Evolutionary conservation across 345 rosid genomes (phyloP), one percentile per base, ranked within the genome.

Genomic region (Gossypium raimondii): DNA sequence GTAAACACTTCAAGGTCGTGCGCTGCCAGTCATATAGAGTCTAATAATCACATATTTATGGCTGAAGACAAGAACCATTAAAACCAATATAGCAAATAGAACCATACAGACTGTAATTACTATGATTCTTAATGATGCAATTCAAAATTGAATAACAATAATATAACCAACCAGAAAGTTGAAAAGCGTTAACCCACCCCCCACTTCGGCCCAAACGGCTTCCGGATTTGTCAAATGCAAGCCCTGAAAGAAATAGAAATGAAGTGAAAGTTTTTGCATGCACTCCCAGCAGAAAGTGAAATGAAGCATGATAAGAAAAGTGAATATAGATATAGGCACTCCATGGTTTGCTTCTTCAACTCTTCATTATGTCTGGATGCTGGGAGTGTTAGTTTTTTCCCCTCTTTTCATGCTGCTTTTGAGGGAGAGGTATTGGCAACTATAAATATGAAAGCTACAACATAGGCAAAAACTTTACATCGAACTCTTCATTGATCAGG

Each of bases 211-310:
- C 53, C 1, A 66, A 34, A 11, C 70, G 70, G 53, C 34, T 66
- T 66, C 70, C 70, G 8, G 70, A 45, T 66, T 66, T 66, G 53
- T 66, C 70, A 66, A 66, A 66, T 44, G 70, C 70, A 44, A 66
- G 70, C 70, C 70, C 70, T 66, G 70, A 66, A 18, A 66, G 70
- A 66, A 44, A 45, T 2, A 45, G 34, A 66, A 43, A 20, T 14
- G 12, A 44, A 45, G 53, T 44, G 24, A 66, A 34, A 34, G 52
- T 43, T 65, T 18, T 43, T 4, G 27, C 24, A 43, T 44, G 53
- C 34, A 66, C 12, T 1, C n/a, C 70, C 16, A 20, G 29, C 25
- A 20, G 68, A 20, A 66, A 66, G 53, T 11, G 53, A 44, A 66
- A 66, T 11, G 52, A 65, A 65, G 53, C 53, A 45, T 11, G 18